Percentiles rank a stretch among this genome's conserved stretches.
These are phyloP conservation scores for Annulohypoxylon moriforme DNA, from an alignment of 495 filamentous ascomycete species.

Conservation along the genomic window DNA sequence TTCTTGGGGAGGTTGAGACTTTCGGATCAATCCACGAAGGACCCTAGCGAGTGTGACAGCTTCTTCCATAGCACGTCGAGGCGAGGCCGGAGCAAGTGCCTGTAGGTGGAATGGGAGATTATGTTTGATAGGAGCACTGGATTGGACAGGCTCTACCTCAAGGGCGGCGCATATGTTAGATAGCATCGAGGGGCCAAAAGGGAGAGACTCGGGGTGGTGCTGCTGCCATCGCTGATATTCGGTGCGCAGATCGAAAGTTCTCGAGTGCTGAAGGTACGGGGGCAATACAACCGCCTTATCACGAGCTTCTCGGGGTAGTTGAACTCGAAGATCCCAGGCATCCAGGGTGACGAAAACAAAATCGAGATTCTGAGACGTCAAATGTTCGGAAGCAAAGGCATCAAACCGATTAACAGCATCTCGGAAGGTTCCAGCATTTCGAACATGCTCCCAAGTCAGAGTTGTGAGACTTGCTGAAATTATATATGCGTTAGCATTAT, in stretches of 20 bases:
- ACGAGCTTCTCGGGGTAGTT: conserved; percentile 94
- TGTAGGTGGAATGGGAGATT: conserved; percentile 98
- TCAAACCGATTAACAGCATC: conserved; percentile 97
- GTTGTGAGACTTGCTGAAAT: conserved; percentile 91
- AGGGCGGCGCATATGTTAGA: conserved; percentile 96
- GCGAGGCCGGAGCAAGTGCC: conserved; percentile 95
- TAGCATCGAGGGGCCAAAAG: conserved; percentile 93
- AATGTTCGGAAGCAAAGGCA: conserved; percentile 87
- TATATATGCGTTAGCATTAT: conserved; percentile 25
- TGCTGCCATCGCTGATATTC: conserved; percentile 99
- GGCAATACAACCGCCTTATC: conserved; percentile 97
- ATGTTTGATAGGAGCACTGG: conserved; percentile 97
- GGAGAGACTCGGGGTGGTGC: conserved; percentile 95
- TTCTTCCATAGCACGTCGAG: conserved; percentile 96
- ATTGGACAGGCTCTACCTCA: conserved; percentile 96
- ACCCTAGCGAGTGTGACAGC: conserved; percentile 93
- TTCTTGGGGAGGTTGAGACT: conserved; percentile 92
- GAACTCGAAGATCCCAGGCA: conserved; percentile 97
- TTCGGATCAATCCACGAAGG: conserved; percentile 88
- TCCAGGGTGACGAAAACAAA: conserved; percentile 98
- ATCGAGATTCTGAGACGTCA: conserved; percentile 85
- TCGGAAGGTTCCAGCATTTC: conserved; percentile 93
- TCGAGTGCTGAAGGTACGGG: conserved; percentile 96
- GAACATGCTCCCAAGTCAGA: conserved; percentile 98
- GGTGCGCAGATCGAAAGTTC: conserved; percentile 94